Percentiles rank a stretch among this genome's conserved stretches.
These are phyloP conservation scores for Hibiscus syriacus DNA, from an alignment of 345 rosid species.

Conservation along the genomic window DNA sequence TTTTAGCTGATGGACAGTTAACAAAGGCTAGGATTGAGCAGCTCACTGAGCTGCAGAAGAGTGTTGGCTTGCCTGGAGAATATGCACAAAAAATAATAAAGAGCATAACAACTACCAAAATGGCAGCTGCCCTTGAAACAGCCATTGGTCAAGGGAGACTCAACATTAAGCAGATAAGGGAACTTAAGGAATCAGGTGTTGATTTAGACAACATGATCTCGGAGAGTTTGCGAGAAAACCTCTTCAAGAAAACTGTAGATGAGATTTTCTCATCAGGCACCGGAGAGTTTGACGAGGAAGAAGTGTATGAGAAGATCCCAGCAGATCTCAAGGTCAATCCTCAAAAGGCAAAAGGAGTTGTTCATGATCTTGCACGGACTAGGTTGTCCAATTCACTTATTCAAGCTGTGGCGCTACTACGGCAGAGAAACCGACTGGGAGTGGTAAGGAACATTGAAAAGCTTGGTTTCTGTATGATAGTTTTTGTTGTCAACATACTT, in stretches of 20 bases:
- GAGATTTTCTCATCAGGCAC: constrained; percentile 96
- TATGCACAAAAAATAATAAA: constrained; percentile 92
- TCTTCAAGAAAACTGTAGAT: constrained; percentile 77
- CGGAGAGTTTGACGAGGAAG: constrained; percentile 89
- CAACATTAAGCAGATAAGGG: constrained; percentile 79
- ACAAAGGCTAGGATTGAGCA: constrained; percentile 80
- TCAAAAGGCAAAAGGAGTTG: constrained; percentile 58
- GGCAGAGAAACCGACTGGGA: constrained; percentile 74
- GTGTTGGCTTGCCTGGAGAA: constrained; percentile 78
- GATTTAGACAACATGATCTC: constrained; percentile 79
- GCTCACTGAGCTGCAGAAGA: constrained; percentile 76
- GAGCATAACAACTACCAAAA: constrained; percentile 79
- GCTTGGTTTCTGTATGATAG: background rate
- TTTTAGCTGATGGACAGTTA: constrained; percentile 93
- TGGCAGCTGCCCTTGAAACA: constrained; percentile 85
- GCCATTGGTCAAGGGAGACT: constrained; percentile 81
- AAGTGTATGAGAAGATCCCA: constrained; percentile 80
- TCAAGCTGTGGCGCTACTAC: constrained; percentile 78
- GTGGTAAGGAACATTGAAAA: constrained; percentile 37
- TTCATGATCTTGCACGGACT: constrained; percentile 39
- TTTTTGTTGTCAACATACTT: background rate
- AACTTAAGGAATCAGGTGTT: constrained; percentile 78
- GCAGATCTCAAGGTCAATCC: constrained; percentile 59
- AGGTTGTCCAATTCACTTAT: constrained; percentile 64
- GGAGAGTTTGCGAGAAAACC: constrained; percentile 60